A percentile compares a stretch with the other conserved stretches of the same genome.
phyloP scores from a whole-genome alignment of 148 eudicot genomes.

The Camellia lanceoleosa region DNA sequence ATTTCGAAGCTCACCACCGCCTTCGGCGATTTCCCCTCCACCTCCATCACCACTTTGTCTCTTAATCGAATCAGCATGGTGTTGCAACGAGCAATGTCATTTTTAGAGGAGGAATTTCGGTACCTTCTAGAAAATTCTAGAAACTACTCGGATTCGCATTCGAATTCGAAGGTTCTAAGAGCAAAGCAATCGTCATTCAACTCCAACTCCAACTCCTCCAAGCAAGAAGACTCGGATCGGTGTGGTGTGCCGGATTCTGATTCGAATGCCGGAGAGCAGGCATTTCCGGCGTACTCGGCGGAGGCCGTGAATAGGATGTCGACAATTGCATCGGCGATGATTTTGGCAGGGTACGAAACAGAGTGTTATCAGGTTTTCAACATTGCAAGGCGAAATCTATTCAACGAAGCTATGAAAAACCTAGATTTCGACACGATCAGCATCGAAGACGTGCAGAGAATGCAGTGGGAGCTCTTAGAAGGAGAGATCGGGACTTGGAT shows the following conservation, averaged over 20 bases:
- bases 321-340: slow-evolving; percentile 48
- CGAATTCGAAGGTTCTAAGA: slow-evolving; percentile 15
- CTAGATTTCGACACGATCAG: slow-evolving; percentile 51
- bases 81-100: slow-evolving; percentile 61
- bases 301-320: slow-evolving; percentile 32
- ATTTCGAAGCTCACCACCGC: slow-evolving; percentile 35
- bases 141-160: background rate
- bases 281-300: slow-evolving; percentile 36
- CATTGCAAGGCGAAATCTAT: slow-evolving; percentile 37
- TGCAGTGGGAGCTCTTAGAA: slow-evolving; percentile 66
- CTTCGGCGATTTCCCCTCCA: slow-evolving; percentile 28
- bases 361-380: slow-evolving; percentile 56
- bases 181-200: slow-evolving; percentile 10
- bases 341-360: slow-evolving; percentile 46
- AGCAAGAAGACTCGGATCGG: slow-evolving; percentile 6
- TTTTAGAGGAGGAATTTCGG: slow-evolving; percentile 66
- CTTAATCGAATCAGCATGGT: slow-evolving; percentile 46
- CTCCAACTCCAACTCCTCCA: background rate
- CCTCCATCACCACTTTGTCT: slow-evolving; percentile 18
- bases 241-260: background rate
- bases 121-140: slow-evolving; percentile 40
- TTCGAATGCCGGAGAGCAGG: slow-evolving; percentile 9
- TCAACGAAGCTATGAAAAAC: slow-evolving; percentile 36
- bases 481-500: slow-evolving; percentile 63
- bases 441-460: slow-evolving; percentile 59